Base-by-base conservation (phyloP, 2,329 filamentous ascomycete species). In the Phyllosticta paracitricarpa region DNA sequence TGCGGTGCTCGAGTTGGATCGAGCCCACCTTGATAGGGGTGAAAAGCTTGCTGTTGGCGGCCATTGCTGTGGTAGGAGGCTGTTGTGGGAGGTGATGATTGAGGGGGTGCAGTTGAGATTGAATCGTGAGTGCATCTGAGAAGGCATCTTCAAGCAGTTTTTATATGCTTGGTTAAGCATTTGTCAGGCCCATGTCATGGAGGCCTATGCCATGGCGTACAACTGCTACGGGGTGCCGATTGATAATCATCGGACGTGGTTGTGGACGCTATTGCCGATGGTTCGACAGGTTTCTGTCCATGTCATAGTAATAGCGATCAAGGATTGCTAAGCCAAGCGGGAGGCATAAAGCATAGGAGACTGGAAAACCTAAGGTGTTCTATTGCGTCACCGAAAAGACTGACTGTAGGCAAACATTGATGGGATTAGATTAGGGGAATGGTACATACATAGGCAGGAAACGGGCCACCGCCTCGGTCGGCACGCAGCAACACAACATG, bases 21-120 rank as follows among this genome's bases (percentile, higher is more conserved):
- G 58, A 63, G 30, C 71, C 70, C n/a, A 72, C 57, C 40, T 66
- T 62, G 51, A 70, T 59, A 8, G 71, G 68, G 24, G 66, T 54
- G 64, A 72, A 72, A 53, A 72, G 65, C 53, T 62, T 62, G 56
- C 19, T 61, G 55, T 61, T 61, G 14, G 52, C 59, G 55, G 59
- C 59, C 59, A 61, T 61, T 30, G 28, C 28, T 30, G 28, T 30
- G 28, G 28, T 30, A 22, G 19, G 19, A 22, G 19, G 19, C 19
- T 22, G 4, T 7, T 30, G 26, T 5, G 1, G 26, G 26, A 5
- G 26, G 4, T 28, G 28, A 30, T 30, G 28, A 8, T 30, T 2
- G 28, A 30, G 6, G 28, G 9, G 2, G 28, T 7, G 28, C 6
- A 8, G 28, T 7, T 30, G 28, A 8, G 3, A 30, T 30, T 30